Base-by-base conservation (phyloP, 2,329 filamentous ascomycete species). In the Colletotrichum camelliae region DNA sequence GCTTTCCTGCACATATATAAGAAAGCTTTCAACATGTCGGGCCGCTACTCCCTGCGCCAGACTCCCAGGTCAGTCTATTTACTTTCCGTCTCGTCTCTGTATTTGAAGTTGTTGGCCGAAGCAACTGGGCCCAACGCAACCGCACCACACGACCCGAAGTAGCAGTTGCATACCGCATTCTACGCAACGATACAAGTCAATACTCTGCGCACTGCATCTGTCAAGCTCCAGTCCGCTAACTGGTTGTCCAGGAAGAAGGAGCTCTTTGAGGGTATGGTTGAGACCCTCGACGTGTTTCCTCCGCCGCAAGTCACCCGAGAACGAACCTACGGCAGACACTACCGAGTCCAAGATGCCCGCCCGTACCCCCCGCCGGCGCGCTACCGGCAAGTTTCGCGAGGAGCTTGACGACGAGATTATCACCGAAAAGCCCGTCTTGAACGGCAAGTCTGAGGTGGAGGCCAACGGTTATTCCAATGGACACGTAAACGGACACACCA, bases 221-320 rank as follows among this genome's bases (percentile, higher is more conserved):
- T 10, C 35, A 24, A 27, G 18, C 18, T 16, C 18, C 24, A 24
- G 29, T 31, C 76, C 16, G 48, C 75, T 78, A 29, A 78, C 69
- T 7, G 37, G 4, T 61, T 61, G 9, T 37, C 6, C 70, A 92
- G 90, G 78, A 92, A 92, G 83, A 91, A 91, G 84, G 90, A 91
- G 81, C 88, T 91, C 74, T 92, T 91, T 79, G 87, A 91, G 43
- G 90, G 90, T 79, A 91, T 92, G 90, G 84, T 92, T 76, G 89
- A 91, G 82, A 92, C 90, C 10, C 90, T 31, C 88, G 88, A 58
- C 84, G 85, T 52, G 64, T 58, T 58, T 85, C 86, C 74, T 85
- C 85, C 87, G 89, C 80, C 88, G 90, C 79, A 90, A 89, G 80
- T 86, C 88, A 12, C 87, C 87, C 29, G 77, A 78, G 29, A 24